Base-by-base conservation (phyloP, 2,329 filamentous ascomycete genomes). In the Colletotrichum plurivorum region DNA sequence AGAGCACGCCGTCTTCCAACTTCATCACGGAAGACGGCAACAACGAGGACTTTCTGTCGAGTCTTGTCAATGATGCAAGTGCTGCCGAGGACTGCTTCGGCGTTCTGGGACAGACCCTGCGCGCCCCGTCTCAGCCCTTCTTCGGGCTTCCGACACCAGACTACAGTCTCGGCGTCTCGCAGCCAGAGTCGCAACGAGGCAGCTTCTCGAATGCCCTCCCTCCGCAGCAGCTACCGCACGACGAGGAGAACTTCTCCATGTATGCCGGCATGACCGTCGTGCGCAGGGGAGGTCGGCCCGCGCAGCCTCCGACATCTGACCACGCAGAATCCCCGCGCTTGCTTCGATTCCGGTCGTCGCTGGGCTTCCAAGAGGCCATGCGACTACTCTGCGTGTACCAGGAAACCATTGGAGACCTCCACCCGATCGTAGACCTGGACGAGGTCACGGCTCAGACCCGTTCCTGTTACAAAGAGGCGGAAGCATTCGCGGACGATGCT, bases 91-190 rank as follows among this genome's bases (percentile, higher is more conserved):
- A 56, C 18, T 56, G 39, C 5, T 18, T 56, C 12, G 31, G 36
- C 15, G n/a, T 18, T 15, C 36, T 56, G 3, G 31, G 20, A 13
- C 53, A 41, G 20, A 43, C 41, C 16, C 41, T 43, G 12, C 41
- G 41, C 12, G 20, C 18, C 1, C 20, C 53, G n/a, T 15, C 53
- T 13, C 71, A 73, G 18, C 48, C 64, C 15, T 76, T 76, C 13
- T 75, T 73, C 25, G 75, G 74, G 0, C 74, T 75, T 9, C 75
- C 75, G 4, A 75, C 73, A 41, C 75, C 75, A 4, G 75, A 76
- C 20, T 75, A 76, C 53, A 75, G 74, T 5, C 56, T 76, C 8
- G 75, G 74, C 25, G 71, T 74, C 2, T 74, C 74, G 1, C 73
- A 74, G 20, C 41, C 74, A 12, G 73, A 73, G 8, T 58, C 74